Base-by-base conservation (phyloP, 1,284 basidiomycete species). In the Gyrodon tennesseensis region DNA sequence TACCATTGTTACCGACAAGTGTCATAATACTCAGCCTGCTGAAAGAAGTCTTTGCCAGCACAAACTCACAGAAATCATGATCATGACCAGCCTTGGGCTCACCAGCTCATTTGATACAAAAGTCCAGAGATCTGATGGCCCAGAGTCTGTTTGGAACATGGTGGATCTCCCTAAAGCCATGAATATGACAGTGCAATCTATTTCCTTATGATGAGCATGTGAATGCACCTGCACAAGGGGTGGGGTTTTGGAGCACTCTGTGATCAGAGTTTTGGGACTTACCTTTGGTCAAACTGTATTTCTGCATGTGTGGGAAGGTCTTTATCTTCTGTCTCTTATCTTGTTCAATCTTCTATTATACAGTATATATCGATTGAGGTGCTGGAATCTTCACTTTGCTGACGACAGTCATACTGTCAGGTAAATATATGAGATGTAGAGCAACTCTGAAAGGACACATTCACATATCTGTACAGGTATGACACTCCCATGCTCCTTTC, bases 361-460 rank as follows among this genome's bases (percentile, higher is more conserved):
- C 16, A n/a, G 61, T 55, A 76, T 60, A 54, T 43, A 59, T 87
- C 75, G 31, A 31, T 29, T 6, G 83, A 4, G 79, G 82, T 49
- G 83, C 85, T 49, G 83, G 43, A 40, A 39, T 34, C n/a, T 41
- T 44, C 18, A 34, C 13, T 25, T 40, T 23, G 34, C 46, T 64
- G 51, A 58, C 16, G 23, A 54, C 12, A 12, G n/a, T 49, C 58
- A 27, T 40, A 34, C 39, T 27, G 18, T 57, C 68, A 86, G 84
- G 89, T 92, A n/a, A 89, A 88, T 69, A 75, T 84, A 2, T 80
- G 84, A 53, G 85, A 87, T 53, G 85, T 92, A 16, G 88, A 91
- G 69, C 82, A 90, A 64, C 82, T 91, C 41, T 92, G 90, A 90
- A 90, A 89, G 73, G 89, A 90, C 73, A 86, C 81, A 64, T 91